Conservation (phyloP, 2,329 filamentous ascomycete species). For the Trichoderma simmonsii region DNA sequence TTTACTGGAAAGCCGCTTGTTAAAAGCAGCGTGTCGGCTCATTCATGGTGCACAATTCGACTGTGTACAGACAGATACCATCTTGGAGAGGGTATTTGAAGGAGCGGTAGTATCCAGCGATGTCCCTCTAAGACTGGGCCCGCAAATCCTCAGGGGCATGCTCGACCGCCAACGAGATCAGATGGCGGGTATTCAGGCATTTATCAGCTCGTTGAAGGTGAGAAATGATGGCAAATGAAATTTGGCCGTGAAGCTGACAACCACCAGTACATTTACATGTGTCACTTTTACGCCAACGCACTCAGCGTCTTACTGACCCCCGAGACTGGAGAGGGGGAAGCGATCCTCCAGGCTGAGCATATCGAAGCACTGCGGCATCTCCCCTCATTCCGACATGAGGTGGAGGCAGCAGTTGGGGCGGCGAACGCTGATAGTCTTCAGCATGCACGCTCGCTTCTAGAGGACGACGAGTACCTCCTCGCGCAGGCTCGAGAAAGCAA, state of each 20-base stretch:
- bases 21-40: slow-evolving; percentile 64
- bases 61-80: slow-evolving; percentile 67
- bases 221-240: slow-evolving; percentile 18
- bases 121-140: slow-evolving; percentile 60
- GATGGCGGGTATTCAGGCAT: slow-evolving; percentile 70
- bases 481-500: slow-evolving; percentile 36
- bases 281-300: slow-evolving; percentile 77
- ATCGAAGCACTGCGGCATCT: slow-evolving; percentile 65
- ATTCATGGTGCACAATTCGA: slow-evolving; percentile 73
- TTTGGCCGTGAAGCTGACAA: not conserved
- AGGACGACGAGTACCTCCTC: slow-evolving; percentile 57
- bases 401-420: slow-evolving; percentile 48
- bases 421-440: slow-evolving; percentile 44
- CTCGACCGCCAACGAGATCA: slow-evolving; percentile 74
- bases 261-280: slow-evolving; percentile 77
- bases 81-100: slow-evolving; percentile 70
- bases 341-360: slow-evolving; percentile 55
- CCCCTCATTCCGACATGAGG: slow-evolving; percentile 61
- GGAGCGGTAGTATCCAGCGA: slow-evolving; percentile 58
- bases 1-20: slow-evolving; percentile 70
- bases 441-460: slow-evolving; percentile 47
- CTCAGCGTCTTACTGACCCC: slow-evolving; percentile 59
- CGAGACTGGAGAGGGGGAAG: slow-evolving; percentile 25
- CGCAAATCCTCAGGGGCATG: slow-evolving; percentile 58
- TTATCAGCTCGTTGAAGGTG: slow-evolving; percentile 68